Base-by-base conservation (phyloP, 805 yeast species). In the Isabelozyma heimii region DNA sequence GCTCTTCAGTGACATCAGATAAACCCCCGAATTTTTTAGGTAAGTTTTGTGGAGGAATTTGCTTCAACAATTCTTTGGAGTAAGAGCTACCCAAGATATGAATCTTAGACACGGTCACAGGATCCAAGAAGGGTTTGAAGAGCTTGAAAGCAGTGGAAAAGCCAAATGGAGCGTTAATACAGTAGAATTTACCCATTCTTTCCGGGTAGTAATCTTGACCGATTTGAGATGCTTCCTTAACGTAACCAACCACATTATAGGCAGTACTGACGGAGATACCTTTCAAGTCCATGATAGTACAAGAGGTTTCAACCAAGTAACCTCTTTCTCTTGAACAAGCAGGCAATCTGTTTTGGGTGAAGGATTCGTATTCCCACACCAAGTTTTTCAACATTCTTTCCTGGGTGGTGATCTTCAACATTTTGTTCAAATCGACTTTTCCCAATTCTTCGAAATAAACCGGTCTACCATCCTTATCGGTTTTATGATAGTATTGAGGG, bases 171-270 rank as follows among this genome's bases (percentile, higher is more conserved):
- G 98, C 96, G 65, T 94, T 94, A 72, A 94, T 89, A 60, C 91
- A 75, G 73, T 91, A 92, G 67, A 92, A 94, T 70, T 89, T 91
- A 64, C 99, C 99, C 99, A 94, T 94, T 72, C 98, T 87, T 78
- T 94, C 99, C 13, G 99, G 99, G 68, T 94, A 94, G 73, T 89
- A 92, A 74, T 94, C 89, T 77, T 94, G 99, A 51, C 98, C 97
- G 60, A 94, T 89, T 61, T 81, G 75, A 12, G 97, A 89, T 8
- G 99, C 97, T 71, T 91, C 97, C 66, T 85, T 84, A 47, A 94
- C 96, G 70, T 91, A 94, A 10, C 85, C 77, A 55, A 90, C 76
- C 40, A 94, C 99, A 65, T 86, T 89, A 54, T 85, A 83, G 24
- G 96, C 96, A 43, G 94, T 73, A 20, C 87, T 75, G 51, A 94